Conservation (phyloP, 2,329 filamentous ascomycete genomes). For the Trichoderma pleuroti region DNA sequence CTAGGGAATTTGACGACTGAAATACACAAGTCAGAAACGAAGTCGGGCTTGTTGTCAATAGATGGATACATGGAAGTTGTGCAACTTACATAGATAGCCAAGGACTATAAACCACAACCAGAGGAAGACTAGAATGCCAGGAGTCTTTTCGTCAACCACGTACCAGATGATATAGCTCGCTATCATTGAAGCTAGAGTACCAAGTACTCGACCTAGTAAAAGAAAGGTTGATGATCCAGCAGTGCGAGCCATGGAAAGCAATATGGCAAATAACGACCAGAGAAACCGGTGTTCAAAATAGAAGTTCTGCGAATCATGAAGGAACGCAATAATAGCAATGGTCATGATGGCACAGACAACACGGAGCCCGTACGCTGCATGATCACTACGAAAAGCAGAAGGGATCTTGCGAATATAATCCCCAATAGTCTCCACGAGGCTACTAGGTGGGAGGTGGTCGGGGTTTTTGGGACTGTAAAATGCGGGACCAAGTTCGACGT, state of each 20-base stretch:
- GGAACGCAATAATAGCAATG: not conserved
- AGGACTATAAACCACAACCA: not conserved
- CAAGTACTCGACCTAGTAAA: not conserved
- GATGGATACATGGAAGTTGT: not conserved
- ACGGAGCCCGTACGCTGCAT: not conserved
- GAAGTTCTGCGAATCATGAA: not conserved
- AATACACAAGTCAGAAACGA: not conserved
- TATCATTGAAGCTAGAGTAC: not conserved
- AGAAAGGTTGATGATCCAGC: not conserved
- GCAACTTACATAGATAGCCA: not conserved
- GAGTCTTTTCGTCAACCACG: not conserved
- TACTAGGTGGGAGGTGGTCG: not conserved
- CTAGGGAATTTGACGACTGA: not conserved
- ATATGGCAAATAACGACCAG: not conserved
- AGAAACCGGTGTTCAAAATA: not conserved
- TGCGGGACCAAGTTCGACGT: not conserved
- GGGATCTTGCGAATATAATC: not conserved
- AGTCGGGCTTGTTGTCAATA: not conserved
- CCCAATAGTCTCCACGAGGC: not conserved
- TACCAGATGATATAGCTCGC: not conserved
- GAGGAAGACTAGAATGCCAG: not conserved
- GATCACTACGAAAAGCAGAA: not conserved
- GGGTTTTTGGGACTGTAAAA: not conserved
- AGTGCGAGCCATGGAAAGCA: not conserved
- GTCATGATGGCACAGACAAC: not conserved